A percentile compares a stretch with the other conserved stretches of the same genome.
Evolutionary conservation across 2,329 filamentous ascomycete species (phyloP).

Genomic region (Fusarium burgessii): DNA sequence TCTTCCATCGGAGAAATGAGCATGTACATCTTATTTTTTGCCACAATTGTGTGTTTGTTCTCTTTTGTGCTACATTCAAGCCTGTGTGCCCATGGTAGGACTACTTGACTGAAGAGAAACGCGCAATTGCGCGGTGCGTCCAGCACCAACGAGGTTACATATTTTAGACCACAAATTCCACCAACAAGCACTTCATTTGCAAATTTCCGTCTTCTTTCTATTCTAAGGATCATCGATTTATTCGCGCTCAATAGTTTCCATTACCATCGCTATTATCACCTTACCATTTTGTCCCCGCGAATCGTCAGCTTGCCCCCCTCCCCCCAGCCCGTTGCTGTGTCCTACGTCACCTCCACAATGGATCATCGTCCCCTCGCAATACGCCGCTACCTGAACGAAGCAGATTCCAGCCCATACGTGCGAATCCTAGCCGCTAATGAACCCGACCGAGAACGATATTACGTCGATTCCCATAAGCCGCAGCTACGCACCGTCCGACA

Average conservation of each 20-base stretch:
- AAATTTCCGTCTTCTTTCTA: neutral
- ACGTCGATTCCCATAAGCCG: rapidly evolving
- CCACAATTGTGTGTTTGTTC: neutral
- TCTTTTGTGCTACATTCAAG: neutral
- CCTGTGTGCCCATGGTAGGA: neutral
- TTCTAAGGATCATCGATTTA: rapidly evolving
- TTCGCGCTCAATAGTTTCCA: neutral
- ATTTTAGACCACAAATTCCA: neutral
- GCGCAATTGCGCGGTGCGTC: neutral
- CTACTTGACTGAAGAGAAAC: rapidly evolving
- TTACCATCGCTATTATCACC: rapidly evolving
- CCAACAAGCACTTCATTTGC: rapidly evolving
- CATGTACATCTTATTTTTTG: neutral
- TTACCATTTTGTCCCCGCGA: neutral
- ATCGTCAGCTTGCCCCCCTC: rapidly evolving
- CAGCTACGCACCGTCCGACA: rapidly evolving
- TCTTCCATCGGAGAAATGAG: rapidly evolving
- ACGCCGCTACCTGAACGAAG: neutral
- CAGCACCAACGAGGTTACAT: neutral
- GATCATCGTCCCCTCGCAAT: rapidly evolving
- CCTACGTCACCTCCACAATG: neutral
- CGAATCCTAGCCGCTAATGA: rapidly evolving
- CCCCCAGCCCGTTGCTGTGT: rapidly evolving
- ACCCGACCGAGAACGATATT: rapidly evolving
- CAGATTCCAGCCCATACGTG: neutral